Conservation (phyloP, 495 filamentous ascomycete species). For the Elaphomyces granulatus region DNA sequence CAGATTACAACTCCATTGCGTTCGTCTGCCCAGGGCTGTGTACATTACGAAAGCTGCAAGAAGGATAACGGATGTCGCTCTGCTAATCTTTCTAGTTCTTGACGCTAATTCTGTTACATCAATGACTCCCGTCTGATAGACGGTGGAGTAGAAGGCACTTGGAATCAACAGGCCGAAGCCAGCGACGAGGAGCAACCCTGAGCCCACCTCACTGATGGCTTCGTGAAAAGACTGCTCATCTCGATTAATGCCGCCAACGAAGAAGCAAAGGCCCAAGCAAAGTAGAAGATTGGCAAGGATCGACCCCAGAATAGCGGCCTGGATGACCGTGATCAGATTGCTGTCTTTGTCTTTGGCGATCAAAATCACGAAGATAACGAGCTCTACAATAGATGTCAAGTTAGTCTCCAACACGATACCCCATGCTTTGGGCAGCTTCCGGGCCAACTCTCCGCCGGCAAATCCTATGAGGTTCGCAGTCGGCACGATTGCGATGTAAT, state of each 20-base stretch:
- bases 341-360: slow-evolving; percentile 25
- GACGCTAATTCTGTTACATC: slow-evolving; percentile 25
- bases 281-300: slow-evolving; percentile 79
- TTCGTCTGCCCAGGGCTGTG: not conserved
- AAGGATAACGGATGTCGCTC: slow-evolving; percentile 62
- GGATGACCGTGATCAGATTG: slow-evolving; percentile 64
- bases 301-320: slow-evolving; percentile 76
- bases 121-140: slow-evolving; percentile 11
- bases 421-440: slow-evolving; percentile 63
- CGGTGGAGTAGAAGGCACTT: slow-evolving; percentile 50
- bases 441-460: slow-evolving; percentile 63
- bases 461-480: slow-evolving; percentile 81
- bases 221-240: slow-evolving; percentile 73
- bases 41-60: slow-evolving; percentile 57
- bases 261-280: slow-evolving; percentile 82
- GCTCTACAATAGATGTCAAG: slow-evolving; percentile 63
- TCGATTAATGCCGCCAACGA: slow-evolving; percentile 73
- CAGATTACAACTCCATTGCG: too few relatives aligned
- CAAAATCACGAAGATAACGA: slow-evolving; percentile 70
- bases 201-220: slow-evolving; percentile 67
- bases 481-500: slow-evolving; percentile 75
- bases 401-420: slow-evolving; percentile 68
- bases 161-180: slow-evolving; percentile 74
- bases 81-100: slow-evolving; percentile 52
- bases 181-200: slow-evolving; percentile 66